These are phyloP conservation scores for Penicillium sp. DNA, from an alignment of 2,329 filamentous ascomycete species.

Conservation along the genomic window DNA sequence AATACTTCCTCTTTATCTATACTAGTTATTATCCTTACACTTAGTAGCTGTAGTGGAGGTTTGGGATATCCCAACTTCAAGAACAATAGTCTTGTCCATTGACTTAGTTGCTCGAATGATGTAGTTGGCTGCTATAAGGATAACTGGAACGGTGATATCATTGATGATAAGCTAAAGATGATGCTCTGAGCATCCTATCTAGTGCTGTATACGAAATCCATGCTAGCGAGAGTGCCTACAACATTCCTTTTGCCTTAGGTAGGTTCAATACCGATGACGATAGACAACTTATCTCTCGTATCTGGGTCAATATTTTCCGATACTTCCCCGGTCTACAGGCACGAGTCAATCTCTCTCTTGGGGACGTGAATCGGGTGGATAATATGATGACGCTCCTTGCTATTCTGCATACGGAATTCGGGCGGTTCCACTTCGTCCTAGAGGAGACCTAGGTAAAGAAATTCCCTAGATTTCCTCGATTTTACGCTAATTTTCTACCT, in stretches of 20 bases:
- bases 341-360: not conserved
- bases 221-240: too few species aligned
- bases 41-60: too few species aligned
- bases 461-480: not conserved
- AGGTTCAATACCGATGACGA: not conserved
- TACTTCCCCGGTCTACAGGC: not conserved
- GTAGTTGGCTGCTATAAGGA: too few species aligned
- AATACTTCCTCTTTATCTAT: too few species aligned
- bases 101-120: too few species aligned
- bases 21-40: too few species aligned
- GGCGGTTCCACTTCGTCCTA: conserved; percentile 1
- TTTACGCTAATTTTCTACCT: not conserved
- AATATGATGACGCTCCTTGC: conserved; percentile 1
- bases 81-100: too few species aligned
- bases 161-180: too few species aligned
- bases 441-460: not conserved
- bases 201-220: too few species aligned
- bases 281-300: not conserved
- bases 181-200: too few species aligned
- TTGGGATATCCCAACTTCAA: too few species aligned
- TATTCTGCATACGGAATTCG: not conserved
- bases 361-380: not conserved
- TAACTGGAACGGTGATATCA: too few species aligned
- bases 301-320: not conserved
- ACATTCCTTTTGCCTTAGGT: not conserved